Conservation (phyloP, 2,329 filamentous ascomycete species). For the Blastomyces gilchristii region DNA sequence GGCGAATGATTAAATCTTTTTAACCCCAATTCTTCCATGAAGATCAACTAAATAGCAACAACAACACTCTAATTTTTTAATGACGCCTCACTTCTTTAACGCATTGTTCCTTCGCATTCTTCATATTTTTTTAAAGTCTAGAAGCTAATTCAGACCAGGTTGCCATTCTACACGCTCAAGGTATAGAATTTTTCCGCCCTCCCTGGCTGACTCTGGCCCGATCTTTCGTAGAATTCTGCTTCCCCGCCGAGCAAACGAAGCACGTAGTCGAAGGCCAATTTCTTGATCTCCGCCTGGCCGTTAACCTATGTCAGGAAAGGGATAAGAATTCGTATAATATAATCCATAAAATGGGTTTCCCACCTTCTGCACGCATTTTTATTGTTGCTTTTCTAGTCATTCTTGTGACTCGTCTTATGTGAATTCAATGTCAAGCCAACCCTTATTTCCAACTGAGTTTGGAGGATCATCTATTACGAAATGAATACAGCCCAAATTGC, state of each 20-base stretch:
- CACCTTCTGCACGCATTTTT: neutral
- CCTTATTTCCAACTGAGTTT: neutral
- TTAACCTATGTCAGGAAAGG: neutral
- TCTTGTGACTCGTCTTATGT: neutral
- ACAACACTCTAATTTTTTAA: constrained; percentile 66
- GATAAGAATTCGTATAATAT: neutral
- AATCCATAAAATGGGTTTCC: neutral
- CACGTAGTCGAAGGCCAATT: neutral
- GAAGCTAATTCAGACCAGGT: neutral
- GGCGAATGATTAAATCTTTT: constrained; percentile 56
- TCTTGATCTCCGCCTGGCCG: neutral
- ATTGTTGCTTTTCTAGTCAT: neutral
- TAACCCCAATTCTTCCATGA: constrained; percentile 54
- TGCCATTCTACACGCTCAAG: neutral
- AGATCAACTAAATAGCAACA: constrained; percentile 51
- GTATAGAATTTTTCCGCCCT: neutral
- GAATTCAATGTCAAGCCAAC: neutral
- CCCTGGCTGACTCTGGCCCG: too few species aligned
- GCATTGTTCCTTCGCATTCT: neutral
- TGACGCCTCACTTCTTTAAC: constrained; percentile 36
- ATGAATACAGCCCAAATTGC: neutral
- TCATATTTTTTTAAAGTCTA: neutral
- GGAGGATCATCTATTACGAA: too few species aligned
- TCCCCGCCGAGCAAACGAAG: neutral
- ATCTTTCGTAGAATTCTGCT: neutral